Conservation (phyloP, 2,329 filamentous ascomycete species). For the Aspergillus brasiliensis region DNA sequence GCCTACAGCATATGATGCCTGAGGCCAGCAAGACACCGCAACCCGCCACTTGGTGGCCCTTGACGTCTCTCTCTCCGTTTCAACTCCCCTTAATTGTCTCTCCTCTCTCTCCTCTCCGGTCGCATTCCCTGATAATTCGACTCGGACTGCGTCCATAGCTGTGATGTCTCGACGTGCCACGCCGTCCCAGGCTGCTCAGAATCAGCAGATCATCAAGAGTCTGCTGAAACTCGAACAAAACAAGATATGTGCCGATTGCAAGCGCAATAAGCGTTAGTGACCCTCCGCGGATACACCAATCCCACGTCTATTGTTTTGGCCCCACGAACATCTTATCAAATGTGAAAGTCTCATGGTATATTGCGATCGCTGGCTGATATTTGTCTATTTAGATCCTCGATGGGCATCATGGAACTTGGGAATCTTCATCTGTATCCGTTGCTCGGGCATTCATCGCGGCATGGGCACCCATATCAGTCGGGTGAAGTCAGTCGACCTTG, state of each 20-base stretch:
- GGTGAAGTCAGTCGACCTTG: constrained; percentile 97
- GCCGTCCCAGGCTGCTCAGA: constrained; percentile 87
- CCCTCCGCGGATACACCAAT: constrained; percentile 12
- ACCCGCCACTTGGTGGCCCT: constrained; percentile 31
- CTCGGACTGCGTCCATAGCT: constrained; percentile 10
- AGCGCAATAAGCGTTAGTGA: constrained; percentile 89
- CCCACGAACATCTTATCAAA: neutral
- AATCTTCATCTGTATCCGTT: constrained; percentile 96
- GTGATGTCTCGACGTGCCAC: constrained; percentile 57
- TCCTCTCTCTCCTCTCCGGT: constrained; percentile 11
- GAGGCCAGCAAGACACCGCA: constrained; percentile 29
- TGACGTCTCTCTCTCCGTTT: constrained; percentile 17
- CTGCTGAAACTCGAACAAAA: constrained; percentile 92
- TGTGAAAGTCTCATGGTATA: neutral
- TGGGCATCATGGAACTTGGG: constrained; percentile 99
- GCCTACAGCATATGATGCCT: constrained; percentile 15
- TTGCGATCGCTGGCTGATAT: constrained; percentile 19
- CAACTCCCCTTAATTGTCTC: constrained; percentile 3
- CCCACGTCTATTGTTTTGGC: neutral
- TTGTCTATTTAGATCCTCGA: constrained; percentile 70
- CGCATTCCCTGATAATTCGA: constrained; percentile 15
- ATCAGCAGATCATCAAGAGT: constrained; percentile 90
- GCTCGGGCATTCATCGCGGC: constrained; percentile 95
- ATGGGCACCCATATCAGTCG: constrained; percentile 99
- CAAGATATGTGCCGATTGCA: constrained; percentile 98